Evolutionary conservation across 345 rosid species (phyloP).

Genomic region (Lepidium sativum): DNA sequence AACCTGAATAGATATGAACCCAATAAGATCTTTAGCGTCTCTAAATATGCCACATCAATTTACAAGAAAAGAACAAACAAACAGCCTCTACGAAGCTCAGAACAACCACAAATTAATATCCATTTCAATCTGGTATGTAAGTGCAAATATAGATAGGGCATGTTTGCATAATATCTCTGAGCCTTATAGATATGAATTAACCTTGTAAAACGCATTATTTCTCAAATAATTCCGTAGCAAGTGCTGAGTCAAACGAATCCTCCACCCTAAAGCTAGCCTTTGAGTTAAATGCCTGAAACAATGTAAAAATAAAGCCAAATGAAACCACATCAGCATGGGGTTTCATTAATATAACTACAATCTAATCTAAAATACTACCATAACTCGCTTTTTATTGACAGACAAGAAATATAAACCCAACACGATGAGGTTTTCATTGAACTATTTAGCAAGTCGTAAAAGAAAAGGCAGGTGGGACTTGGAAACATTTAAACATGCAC

Average conservation of each 20-base stretch:
- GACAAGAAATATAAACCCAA: background rate
- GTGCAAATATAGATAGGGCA: background rate
- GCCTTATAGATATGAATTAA: conserved; percentile 22
- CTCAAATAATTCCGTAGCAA: conserved; percentile 75
- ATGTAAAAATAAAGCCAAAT: background rate
- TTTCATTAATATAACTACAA: background rate
- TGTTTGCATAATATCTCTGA: background rate
- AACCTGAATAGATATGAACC: conserved; percentile 40
- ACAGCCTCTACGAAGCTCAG: background rate
- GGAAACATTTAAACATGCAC: background rate
- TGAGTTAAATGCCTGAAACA: conserved; percentile 69
- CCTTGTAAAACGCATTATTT: conserved; percentile 97
- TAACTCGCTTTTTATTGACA: background rate
- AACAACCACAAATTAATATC: background rate
- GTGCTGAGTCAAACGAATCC: conserved; percentile 88
- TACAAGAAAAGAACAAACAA: background rate
- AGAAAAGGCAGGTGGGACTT: background rate
- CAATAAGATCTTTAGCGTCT: conserved; percentile 1
- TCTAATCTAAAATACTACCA: background rate
- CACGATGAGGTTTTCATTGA: background rate
- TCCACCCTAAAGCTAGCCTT: conserved; percentile 91
- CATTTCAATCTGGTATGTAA: background rate
- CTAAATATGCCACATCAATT: background rate
- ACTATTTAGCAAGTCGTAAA: background rate
- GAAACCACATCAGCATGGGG: background rate